phyloP scores from a whole-genome alignment of 345 rosid species.

The Citrus medica region DNA sequence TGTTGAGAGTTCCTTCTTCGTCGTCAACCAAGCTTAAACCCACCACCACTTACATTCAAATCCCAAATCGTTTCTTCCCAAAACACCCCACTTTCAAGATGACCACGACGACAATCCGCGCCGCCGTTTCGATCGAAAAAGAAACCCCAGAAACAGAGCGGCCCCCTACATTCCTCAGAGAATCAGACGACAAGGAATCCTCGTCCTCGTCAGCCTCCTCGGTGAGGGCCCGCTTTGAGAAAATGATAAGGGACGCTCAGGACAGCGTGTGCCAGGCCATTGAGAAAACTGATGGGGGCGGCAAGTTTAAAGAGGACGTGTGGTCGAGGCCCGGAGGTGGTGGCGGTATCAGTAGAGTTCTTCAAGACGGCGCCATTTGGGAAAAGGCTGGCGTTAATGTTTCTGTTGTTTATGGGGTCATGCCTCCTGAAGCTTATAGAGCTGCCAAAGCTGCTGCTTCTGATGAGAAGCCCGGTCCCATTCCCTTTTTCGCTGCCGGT shows the following conservation, averaged over 20 bases:
- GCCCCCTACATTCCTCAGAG: conserved; percentile 73
- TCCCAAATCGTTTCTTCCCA: conserved; percentile 7
- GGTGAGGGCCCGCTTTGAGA: conserved; percentile 81
- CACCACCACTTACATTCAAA: not conserved
- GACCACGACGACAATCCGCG: conserved; percentile 10
- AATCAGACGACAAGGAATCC: conserved; percentile 40
- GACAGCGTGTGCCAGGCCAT: conserved; percentile 74
- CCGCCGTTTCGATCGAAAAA: conserved; percentile 63
- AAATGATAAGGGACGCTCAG: conserved; percentile 82
- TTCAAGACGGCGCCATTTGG: conserved; percentile 87
- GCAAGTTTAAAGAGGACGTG: conserved; percentile 89
- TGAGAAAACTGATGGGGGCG: conserved; percentile 58
- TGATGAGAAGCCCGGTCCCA: conserved; percentile 73
- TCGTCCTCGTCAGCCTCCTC: conserved; percentile 18
- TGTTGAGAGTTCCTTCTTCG: conserved; percentile 1
- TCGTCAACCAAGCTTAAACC: not conserved
- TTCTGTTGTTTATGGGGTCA: conserved; percentile 90
- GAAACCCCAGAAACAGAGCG: conserved; percentile 63
- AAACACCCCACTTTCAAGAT: not conserved
- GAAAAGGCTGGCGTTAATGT: conserved; percentile 99
- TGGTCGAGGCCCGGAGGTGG: conserved; percentile 99
- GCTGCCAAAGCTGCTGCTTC: conserved; percentile 74
- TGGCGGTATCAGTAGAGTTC: conserved; percentile 93
- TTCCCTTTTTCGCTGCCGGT: conserved; percentile 96
- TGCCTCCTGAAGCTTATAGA: conserved; percentile 99